A percentile compares a stretch with the other conserved stretches of the same genome.
Conservation (phyloP, 345 rosid species). For the Linum tenue region DNA sequence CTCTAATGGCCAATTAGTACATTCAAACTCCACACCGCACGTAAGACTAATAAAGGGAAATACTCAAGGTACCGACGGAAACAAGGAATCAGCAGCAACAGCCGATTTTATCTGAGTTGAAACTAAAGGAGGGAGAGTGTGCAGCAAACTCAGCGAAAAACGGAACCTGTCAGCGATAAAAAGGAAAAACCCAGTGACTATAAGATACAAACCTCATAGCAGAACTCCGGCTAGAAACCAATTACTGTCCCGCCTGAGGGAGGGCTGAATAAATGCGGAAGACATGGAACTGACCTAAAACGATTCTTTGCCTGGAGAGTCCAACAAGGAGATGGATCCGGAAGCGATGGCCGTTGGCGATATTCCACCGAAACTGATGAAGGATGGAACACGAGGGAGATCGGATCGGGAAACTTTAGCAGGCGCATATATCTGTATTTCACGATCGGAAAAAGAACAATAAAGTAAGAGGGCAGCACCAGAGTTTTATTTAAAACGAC, state of each 20-base stretch:
- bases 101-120: neutral
- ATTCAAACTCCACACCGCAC: neutral
- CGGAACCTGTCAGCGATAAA: too few relatives aligned
- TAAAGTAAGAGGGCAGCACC: too few relatives aligned
- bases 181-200: too few relatives aligned
- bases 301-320: neutral
- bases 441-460: neutral
- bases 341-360: neutral
- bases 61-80: neutral
- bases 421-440: neutral
- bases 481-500: too few relatives aligned
- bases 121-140: neutral
- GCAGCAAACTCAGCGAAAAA: neutral
- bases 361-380: neutral
- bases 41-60: too few relatives aligned
- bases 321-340: neutral
- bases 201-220: too few relatives aligned
- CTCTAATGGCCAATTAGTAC: neutral
- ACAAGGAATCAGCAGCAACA: neutral
- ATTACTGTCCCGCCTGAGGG: neutral
- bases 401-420: neutral
- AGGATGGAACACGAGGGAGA: neutral
- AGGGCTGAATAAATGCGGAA: neutral
- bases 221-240: neutral
- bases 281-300: neutral